Conservation (phyloP, 1,139 yeast species). For the Magnusiomyces suaveolens region DNA sequence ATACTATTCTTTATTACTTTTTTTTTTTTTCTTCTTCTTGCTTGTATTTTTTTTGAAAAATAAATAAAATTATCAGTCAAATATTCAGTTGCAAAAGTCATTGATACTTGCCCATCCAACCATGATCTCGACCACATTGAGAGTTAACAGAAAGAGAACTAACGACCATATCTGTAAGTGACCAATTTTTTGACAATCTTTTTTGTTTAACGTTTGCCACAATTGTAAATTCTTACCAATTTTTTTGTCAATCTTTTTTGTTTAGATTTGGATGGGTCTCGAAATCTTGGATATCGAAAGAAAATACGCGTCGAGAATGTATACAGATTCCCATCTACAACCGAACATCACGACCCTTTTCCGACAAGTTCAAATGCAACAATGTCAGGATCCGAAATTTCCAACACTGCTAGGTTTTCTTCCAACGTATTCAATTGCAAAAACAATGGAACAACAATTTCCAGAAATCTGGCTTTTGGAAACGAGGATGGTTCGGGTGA, state of each 20-base stretch:
- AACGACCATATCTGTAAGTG: conserved; percentile 82
- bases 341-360: background rate
- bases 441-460: background rate
- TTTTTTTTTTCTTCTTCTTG: background rate
- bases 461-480: background rate
- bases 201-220: background rate
- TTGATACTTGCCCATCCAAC: background rate
- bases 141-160: conserved; percentile 75
- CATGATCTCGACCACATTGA: conserved; percentile 5
- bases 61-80: no score
- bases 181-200: conserved; percentile 42
- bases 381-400: background rate
- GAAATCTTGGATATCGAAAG: background rate
- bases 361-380: background rate
- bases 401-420: background rate
- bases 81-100: no score
- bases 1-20: background rate
- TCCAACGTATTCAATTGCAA: background rate
- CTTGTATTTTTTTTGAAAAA: background rate
- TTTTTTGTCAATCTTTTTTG: background rate
- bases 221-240: background rate
- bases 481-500: background rate
- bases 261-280: conserved; percentile 4
- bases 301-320: conserved; percentile 4
- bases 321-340: background rate